phyloP scores from a whole-genome alignment of 129 eudicot species.

The Pseudognaphalium luteoalbum region DNA sequence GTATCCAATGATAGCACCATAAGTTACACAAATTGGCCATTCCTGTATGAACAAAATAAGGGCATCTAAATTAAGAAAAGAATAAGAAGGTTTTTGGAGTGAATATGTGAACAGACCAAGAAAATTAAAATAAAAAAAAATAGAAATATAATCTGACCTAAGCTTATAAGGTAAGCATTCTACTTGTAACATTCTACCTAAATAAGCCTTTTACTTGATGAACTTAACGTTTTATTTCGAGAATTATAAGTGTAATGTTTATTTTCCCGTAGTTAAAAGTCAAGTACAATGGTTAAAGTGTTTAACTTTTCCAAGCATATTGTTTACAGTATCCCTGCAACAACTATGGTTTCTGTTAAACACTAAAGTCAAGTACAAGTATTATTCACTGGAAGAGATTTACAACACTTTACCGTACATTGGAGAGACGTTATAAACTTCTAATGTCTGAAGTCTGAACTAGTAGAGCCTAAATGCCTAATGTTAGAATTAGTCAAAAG shows the following conservation, averaged over 20 bases:
- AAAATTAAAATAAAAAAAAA: neutral
- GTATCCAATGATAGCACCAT: constrained; percentile 74
- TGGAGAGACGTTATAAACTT: neutral
- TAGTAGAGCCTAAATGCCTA: neutral
- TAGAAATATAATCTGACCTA: neutral
- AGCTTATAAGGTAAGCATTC: neutral
- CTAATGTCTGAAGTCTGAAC: neutral
- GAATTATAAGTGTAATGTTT: neutral
- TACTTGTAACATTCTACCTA: neutral
- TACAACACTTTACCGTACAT: neutral
- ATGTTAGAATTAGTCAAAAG: neutral
- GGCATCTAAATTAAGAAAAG: neutral
- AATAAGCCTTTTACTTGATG: neutral
- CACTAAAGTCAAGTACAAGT: neutral
- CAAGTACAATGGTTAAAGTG: neutral
- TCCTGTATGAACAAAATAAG: constrained; percentile 48
- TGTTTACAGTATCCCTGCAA: neutral
- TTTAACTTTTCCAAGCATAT: neutral
- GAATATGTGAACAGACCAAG: neutral
- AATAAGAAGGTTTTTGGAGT: neutral
- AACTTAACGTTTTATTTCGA: neutral
- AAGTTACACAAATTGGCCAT: constrained; percentile 69
- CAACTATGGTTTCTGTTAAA: neutral
- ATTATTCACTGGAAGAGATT: neutral
- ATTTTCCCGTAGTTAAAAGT: neutral